These are phyloP conservation scores for Cytospora piceae DNA, from an alignment of 2,329 filamentous ascomycete genomes.

Conservation along the genomic window DNA sequence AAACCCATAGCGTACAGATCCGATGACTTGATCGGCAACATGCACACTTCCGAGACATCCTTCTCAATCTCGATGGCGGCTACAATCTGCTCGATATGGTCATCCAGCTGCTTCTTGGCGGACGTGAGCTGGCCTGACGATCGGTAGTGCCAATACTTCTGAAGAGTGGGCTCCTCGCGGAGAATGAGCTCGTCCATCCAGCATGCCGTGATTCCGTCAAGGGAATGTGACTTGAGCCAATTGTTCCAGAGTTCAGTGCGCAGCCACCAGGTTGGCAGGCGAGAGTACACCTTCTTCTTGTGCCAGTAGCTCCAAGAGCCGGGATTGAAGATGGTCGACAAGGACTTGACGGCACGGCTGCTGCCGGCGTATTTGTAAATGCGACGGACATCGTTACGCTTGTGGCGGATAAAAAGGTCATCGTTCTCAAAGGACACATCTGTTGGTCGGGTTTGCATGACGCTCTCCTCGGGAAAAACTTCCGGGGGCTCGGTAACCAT, in stretches of 20 bases:
- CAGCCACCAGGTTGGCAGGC: conserved; percentile 50
- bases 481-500: conserved; percentile 35
- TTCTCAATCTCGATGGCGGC: conserved; percentile 44
- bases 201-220: conserved; percentile 53
- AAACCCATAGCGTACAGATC: conserved; percentile 49
- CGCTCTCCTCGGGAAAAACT: conserved; percentile 38
- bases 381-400: conserved; percentile 35
- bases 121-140: conserved; percentile 46
- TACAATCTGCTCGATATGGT: conserved; percentile 42
- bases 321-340: conserved; percentile 36
- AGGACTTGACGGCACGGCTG: conserved; percentile 28
- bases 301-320: conserved; percentile 33
- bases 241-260: conserved; percentile 54
- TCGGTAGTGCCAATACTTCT: conserved; percentile 50
- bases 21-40: conserved; percentile 44
- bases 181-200: conserved; percentile 55
- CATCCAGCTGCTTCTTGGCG: conserved; percentile 49
- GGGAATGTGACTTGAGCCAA: conserved; percentile 49
- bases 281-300: conserved; percentile 38
- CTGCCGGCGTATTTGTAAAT: conserved; percentile 34
- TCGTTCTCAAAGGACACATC: conserved; percentile 41
- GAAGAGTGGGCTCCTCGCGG: conserved; percentile 48
- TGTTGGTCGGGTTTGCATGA: conserved; percentile 37
- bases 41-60: conserved; percentile 44
- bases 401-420: conserved; percentile 42